Base-by-base conservation (phyloP, 164 flowering plant genomes). In the Brasenia schreberi region DNA sequence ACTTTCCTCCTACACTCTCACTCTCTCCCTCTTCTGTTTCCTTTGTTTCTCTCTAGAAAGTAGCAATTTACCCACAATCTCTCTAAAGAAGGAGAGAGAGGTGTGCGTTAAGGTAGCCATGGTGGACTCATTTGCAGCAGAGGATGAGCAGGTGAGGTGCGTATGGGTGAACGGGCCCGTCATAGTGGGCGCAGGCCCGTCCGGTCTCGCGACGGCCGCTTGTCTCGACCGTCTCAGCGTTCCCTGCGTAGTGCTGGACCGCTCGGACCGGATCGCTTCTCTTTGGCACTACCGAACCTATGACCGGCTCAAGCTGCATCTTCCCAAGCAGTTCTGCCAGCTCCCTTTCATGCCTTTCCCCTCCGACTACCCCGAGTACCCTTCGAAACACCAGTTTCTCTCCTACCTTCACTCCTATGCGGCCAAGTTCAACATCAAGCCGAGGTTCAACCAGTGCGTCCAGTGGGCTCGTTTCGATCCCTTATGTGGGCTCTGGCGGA, bases 111-210 rank as follows among this genome's bases (percentile, higher is more conserved):
- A 14, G 10, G 56, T 33, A 49, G 56, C 3, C 12, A 49, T 9
- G 4, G 16, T 49, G 14, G 56, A 49, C 16, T 14, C 12, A 14
- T 49, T 49, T 9, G 56, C 56, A 14, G 10, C 56, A 14, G 10
- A 9, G 56, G 56, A 4, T 3, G 16, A 9, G 56, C 12, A 49
- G 16, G 56, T 14, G 56, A 49, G 56, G 56, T 49, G 56, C 56
- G 76, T 80, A 4, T 79, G 85, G 88, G 88, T 89, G 5, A 83
- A 80, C 68, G 92, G 96, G 6, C 96, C 96, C 4, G 83, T 85
- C 59, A 84, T 89, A 6, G 87, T 88, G 3, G 96, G 96, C 0
- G 96, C 92, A 0, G 96, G 96, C 5, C 92, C 96, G 0, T 84
- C 96, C 0, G 96, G 96, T 5, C 78, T 89, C 0, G 96, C 92